These are phyloP conservation scores for Mycena sanguinolenta DNA, from an alignment of 768 basidiomycete genomes.

Conservation along the genomic window DNA sequence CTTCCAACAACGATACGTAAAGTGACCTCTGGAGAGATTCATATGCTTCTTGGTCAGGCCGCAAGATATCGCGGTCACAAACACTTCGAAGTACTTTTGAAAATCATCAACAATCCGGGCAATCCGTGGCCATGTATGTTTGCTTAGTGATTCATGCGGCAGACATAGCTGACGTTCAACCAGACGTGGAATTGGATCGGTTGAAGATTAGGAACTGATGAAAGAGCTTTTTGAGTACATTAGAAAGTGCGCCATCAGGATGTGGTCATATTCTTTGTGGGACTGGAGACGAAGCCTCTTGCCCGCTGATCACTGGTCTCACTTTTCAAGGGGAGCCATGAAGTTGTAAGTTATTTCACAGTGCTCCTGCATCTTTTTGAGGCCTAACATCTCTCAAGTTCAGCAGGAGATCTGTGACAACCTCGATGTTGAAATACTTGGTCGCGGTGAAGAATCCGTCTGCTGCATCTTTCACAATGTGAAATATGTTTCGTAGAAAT, in stretches of 20 bases:
- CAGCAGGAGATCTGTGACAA: conserved; percentile 62
- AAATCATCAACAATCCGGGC: conserved; percentile 76
- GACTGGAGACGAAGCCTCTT: conserved; percentile 56
- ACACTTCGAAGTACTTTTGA: conserved; percentile 82
- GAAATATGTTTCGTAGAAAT: background rate
- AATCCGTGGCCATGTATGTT: conserved; percentile 71
- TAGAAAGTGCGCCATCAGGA: conserved; percentile 54
- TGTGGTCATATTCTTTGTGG: conserved; percentile 56
- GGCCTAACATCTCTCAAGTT: conserved; percentile 45
- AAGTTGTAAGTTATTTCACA: conserved; percentile 50
- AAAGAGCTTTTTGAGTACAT: conserved; percentile 75
- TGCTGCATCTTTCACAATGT: too few relatives aligned
- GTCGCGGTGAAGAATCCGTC: conserved; percentile 9
- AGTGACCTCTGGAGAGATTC: too few relatives aligned
- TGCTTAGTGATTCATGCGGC: background rate
- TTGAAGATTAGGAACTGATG: conserved; percentile 67
- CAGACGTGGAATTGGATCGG: conserved; percentile 74
- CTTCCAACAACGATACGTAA: background rate
- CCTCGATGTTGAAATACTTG: conserved; percentile 44
- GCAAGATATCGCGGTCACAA: conserved; percentile 78
- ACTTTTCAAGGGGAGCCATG: conserved; percentile 65
- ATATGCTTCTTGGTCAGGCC: conserved; percentile 56
- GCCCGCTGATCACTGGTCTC: conserved; percentile 54
- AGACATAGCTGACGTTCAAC: background rate
- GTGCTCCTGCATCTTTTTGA: background rate